A percentile compares a stretch with the other conserved stretches of the same genome.
These are phyloP conservation scores for Diplocarpon mali DNA, from an alignment of 2,329 filamentous ascomycete species.

Conservation along the genomic window DNA sequence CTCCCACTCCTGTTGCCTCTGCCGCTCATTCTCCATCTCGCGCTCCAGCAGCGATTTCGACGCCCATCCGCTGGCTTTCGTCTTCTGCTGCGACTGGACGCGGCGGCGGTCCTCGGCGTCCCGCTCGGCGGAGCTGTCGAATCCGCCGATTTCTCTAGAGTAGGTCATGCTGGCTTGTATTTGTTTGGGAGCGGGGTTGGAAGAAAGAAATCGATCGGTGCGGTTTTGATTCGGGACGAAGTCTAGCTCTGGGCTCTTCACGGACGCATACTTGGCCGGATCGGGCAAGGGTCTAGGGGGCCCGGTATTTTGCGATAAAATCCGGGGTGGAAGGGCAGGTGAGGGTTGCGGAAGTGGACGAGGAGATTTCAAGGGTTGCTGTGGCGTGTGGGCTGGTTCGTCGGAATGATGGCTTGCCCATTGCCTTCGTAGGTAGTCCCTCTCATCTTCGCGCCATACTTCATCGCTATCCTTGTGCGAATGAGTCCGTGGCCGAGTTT, in stretches of 20 bases:
- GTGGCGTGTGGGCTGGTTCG: constrained; percentile 5
- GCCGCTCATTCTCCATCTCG: constrained; percentile 49
- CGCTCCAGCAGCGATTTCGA: constrained; percentile 44
- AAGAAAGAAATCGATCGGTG: constrained; percentile 38
- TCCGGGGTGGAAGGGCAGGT: constrained; percentile 13
- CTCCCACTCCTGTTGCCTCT: constrained; percentile 57
- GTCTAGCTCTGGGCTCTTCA: constrained; percentile 11
- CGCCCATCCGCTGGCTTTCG: constrained; percentile 41
- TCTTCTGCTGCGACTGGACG: constrained; percentile 36
- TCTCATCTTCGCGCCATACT: constrained; percentile 39
- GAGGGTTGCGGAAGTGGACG: constrained; percentile 26
- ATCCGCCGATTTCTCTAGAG: constrained; percentile 30
- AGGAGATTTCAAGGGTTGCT: constrained; percentile 20
- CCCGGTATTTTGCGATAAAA: constrained; percentile 26
- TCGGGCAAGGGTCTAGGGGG: constrained; percentile 30
- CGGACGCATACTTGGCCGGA: constrained; percentile 23
- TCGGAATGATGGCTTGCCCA: constrained; percentile 20
- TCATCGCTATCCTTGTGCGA: constrained; percentile 29
- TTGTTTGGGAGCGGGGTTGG: constrained; percentile 34
- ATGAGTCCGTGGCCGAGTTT: constrained; percentile 18
- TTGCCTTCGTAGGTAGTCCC: constrained; percentile 40
- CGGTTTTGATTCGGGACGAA: constrained; percentile 28
- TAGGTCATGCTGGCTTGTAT: constrained; percentile 30
- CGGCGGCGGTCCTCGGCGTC: constrained; percentile 39
- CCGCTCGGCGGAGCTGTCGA: constrained; percentile 34